Conservation (phyloP, 768 basidiomycete species). For the Sarcodon aspratus region DNA sequence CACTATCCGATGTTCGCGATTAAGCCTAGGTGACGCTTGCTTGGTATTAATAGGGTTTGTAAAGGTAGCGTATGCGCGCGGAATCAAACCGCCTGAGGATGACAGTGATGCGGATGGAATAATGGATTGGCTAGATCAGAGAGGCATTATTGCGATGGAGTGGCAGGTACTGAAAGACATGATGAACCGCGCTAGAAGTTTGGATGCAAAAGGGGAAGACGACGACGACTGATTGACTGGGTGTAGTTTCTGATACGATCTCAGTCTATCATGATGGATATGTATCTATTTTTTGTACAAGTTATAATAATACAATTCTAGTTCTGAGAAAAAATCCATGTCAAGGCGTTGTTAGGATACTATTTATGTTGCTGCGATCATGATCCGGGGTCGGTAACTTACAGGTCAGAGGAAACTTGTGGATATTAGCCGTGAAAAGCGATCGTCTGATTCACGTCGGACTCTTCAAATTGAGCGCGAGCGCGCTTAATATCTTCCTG, state of each 20-base stretch:
- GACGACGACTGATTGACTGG: slow-evolving; percentile 24
- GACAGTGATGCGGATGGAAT: slow-evolving; percentile 65
- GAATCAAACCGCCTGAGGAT: slow-evolving; percentile 51
- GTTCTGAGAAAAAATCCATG: too few relatives aligned
- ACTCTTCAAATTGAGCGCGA: slow-evolving; percentile 62
- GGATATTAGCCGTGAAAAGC: slow-evolving; percentile 27
- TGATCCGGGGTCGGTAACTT: too few relatives aligned
- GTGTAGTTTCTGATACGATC: background rate
- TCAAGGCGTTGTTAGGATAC: too few relatives aligned
- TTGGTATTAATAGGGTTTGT: slow-evolving; percentile 31
- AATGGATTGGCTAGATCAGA: slow-evolving; percentile 71
- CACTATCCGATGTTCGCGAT: too few relatives aligned
- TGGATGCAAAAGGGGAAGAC: slow-evolving; percentile 41
- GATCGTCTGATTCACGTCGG: slow-evolving; percentile 31
- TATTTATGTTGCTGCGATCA: too few relatives aligned
- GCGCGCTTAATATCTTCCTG: slow-evolving; percentile 91
- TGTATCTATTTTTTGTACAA: too few relatives aligned
- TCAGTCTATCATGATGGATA: background rate
- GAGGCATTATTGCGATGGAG: slow-evolving; percentile 52
- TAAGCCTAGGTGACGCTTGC: too few relatives aligned
- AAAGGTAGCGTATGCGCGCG: slow-evolving; percentile 43
- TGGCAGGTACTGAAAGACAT: slow-evolving; percentile 62
- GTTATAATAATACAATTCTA: too few relatives aligned
- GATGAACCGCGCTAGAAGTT: slow-evolving; percentile 61
- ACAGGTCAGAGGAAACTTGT: background rate